These are phyloP conservation scores for Fusarium sterilihyphosum DNA, from an alignment of 2,329 filamentous ascomycete genomes.

Conservation along the genomic window DNA sequence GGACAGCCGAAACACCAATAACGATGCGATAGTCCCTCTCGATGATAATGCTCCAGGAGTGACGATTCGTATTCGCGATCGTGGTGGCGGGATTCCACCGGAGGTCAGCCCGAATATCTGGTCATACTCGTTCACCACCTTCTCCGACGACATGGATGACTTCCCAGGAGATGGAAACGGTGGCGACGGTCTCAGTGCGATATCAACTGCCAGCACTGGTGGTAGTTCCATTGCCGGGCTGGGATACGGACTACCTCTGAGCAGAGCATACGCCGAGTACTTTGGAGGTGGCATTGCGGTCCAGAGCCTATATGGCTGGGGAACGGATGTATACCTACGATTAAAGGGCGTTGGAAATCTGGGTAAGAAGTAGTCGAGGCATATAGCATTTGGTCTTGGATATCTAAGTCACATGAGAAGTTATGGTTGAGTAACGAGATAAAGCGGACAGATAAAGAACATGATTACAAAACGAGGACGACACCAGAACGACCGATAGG, in stretches of 20 bases:
- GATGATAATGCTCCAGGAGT: slow-evolving; percentile 81
- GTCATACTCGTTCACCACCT: slow-evolving; percentile 98
- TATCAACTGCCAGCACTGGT: slow-evolving; percentile 76
- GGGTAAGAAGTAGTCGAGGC: slow-evolving; percentile 41
- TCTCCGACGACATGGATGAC: slow-evolving; percentile 68
- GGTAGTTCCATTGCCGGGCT: slow-evolving; percentile 89
- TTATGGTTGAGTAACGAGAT: background rate
- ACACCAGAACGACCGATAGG: background rate
- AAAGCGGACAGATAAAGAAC: background rate
- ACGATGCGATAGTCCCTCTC: slow-evolving; percentile 64
- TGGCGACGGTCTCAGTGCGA: slow-evolving; percentile 72
- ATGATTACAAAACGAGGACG: background rate
- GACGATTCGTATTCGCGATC: slow-evolving; percentile 93
- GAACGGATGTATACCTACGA: slow-evolving; percentile 73
- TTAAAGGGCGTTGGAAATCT: slow-evolving; percentile 71
- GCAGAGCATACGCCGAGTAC: slow-evolving; percentile 95
- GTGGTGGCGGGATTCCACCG: slow-evolving; percentile 91
- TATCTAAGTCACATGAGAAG: background rate
- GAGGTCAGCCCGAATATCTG: slow-evolving; percentile 88
- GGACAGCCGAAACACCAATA: slow-evolving; percentile 53
- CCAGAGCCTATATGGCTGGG: slow-evolving; percentile 97
- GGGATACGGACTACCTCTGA: slow-evolving; percentile 90
- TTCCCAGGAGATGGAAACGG: slow-evolving; percentile 53
- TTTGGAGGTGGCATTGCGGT: slow-evolving; percentile 95
- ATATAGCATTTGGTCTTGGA: background rate